Conservation (phyloP, 352 stramenopile species). For the Plasmopara viticola region DNA sequence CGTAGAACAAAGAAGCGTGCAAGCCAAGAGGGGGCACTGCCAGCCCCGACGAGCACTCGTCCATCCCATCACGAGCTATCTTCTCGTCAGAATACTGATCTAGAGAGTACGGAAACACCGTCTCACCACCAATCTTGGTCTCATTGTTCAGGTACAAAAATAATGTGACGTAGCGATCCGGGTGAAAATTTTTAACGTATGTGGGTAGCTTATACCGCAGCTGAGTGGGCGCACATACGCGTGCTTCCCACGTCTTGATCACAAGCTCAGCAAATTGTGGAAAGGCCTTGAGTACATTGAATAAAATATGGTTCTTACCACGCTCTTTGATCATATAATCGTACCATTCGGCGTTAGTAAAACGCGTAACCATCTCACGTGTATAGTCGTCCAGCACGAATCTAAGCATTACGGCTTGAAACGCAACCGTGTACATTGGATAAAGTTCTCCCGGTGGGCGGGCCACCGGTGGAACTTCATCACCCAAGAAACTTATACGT, state of each 20-base stretch:
- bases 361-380: too few species aligned
- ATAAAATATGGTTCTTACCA: slow-evolving; percentile 49
- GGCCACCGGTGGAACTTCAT: too few species aligned
- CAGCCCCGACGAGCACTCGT: slow-evolving; percentile 73
- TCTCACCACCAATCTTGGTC: slow-evolving; percentile 92
- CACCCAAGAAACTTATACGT: too few species aligned
- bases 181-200: slow-evolving; percentile 71
- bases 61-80: slow-evolving; percentile 71
- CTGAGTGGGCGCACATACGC: slow-evolving; percentile 24
- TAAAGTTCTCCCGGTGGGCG: too few species aligned
- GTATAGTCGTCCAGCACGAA: too few species aligned
- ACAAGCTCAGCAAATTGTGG: slow-evolving; percentile 47
- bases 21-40: too few species aligned
- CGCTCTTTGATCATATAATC: slow-evolving; percentile 57
- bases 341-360: slow-evolving; percentile 74
- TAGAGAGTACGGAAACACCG: slow-evolving; percentile 89
- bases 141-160: slow-evolving; percentile 97
- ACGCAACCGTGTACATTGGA: too few species aligned
- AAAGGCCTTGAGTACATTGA: slow-evolving; percentile 54
- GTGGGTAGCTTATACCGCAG: slow-evolving; percentile 50
- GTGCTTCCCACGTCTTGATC: slow-evolving; percentile 65
- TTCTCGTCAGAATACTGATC: slow-evolving; percentile 61
- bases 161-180: slow-evolving; percentile 94
- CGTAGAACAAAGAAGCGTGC: too few species aligned
- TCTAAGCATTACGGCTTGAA: too few species aligned